Evolutionary conservation across 2,329 filamentous ascomycete genomes (phyloP).

Genomic region (Capronia epimyces): DNA sequence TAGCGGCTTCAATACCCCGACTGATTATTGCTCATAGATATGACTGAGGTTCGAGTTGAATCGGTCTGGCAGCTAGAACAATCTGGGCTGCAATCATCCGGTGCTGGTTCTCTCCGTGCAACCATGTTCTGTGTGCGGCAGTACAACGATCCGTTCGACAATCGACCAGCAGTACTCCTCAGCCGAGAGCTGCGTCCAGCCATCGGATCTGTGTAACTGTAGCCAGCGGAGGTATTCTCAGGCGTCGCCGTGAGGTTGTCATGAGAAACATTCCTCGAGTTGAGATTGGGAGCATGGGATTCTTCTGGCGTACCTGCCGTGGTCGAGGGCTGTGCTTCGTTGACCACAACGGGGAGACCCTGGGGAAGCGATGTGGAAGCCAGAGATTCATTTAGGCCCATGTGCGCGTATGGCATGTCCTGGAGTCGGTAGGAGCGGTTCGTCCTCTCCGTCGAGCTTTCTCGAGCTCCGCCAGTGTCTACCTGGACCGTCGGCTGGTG

Average conservation of each 20-base stretch:
- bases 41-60: constrained; percentile 15
- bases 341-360: constrained; percentile 5
- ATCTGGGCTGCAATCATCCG: constrained; percentile 21
- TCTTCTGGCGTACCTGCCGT: background rate
- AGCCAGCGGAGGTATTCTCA: constrained; percentile 8
- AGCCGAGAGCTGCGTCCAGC: constrained; percentile 12
- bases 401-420: constrained; percentile 33
- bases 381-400: constrained; percentile 28
- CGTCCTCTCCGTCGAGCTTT: constrained; percentile 24
- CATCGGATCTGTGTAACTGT: constrained; percentile 14
- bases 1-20: constrained; percentile 9
- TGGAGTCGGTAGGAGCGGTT: constrained; percentile 26
- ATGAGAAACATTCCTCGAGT: constrained; percentile 5
- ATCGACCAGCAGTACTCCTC: constrained; percentile 11
- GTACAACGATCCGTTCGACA: constrained; percentile 16
- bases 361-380: constrained; percentile 8
- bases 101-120: constrained; percentile 10
- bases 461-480: constrained; percentile 15
- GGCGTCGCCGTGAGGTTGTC: constrained; percentile 10
- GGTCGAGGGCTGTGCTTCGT: constrained; percentile 2
- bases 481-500: constrained; percentile 7
- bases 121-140: constrained; percentile 9
- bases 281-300: background rate
- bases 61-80: constrained; percentile 18
- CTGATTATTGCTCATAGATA: constrained; percentile 17